Evolutionary conservation across 345 rosid species (phyloP).

Genomic region (Jatropha curcas): DNA sequence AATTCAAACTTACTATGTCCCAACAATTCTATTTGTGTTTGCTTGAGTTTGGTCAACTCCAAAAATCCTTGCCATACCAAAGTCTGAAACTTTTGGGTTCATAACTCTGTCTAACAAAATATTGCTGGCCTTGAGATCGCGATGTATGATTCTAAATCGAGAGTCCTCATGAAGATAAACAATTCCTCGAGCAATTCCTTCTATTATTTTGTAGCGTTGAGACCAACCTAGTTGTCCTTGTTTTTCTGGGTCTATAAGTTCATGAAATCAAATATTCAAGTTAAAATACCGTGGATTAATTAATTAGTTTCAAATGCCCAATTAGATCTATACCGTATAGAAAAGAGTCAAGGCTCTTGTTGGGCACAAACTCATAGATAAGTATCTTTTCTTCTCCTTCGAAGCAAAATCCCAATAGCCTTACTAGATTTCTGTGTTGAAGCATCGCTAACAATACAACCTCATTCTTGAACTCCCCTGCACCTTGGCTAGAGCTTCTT

Average conservation of each 20-base stretch:
- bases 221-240: slow-evolving; percentile 44
- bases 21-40: slow-evolving; percentile 25
- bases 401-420: slow-evolving; percentile 35
- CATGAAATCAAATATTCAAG: neutral
- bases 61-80: slow-evolving; percentile 35
- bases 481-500: neutral
- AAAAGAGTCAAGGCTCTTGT: slow-evolving; percentile 37
- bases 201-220: slow-evolving; percentile 47
- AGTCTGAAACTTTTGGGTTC: slow-evolving; percentile 36
- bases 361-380: slow-evolving; percentile 31
- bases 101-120: slow-evolving; percentile 34
- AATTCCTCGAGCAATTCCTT: slow-evolving; percentile 54
- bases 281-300: neutral
- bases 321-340: slow-evolving; percentile 15
- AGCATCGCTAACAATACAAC: slow-evolving; percentile 34
- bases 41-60: slow-evolving; percentile 23
- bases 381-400: slow-evolving; percentile 42
- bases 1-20: slow-evolving; percentile 30
- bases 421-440: slow-evolving; percentile 40
- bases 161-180: slow-evolving; percentile 61
- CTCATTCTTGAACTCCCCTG: slow-evolving; percentile 29
- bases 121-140: slow-evolving; percentile 54
- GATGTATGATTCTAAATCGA: slow-evolving; percentile 47
- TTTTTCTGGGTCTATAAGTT: slow-evolving; percentile 33
- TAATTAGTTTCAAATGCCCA: too few relatives aligned